Conservation (phyloP, 73 alveolate genomes). For the Paramecium sonneborni region DNA sequence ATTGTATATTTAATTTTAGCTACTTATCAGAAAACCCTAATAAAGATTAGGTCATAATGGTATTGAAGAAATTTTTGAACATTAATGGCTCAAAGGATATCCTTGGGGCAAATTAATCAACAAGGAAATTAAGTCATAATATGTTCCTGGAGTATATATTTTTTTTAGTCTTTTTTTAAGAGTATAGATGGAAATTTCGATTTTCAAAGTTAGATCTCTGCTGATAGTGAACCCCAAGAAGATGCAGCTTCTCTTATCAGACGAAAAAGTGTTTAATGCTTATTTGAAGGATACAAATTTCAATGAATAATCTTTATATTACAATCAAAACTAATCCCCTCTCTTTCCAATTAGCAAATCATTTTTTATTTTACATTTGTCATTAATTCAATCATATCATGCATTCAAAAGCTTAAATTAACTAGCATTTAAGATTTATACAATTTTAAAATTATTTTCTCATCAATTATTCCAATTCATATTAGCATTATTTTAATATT, state of each 20-base stretch:
- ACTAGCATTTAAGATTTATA: no score
- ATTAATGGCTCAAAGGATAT: conserved; percentile 85
- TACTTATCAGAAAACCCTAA: conserved; percentile 76
- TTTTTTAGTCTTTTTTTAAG: neutral
- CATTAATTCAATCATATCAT: no score
- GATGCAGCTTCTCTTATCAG: neutral
- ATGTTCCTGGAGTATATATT: conserved; percentile 36
- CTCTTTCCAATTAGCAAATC: neutral
- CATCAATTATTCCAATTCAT: no score
- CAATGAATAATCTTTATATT: conserved; percentile 14
- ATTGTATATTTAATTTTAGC: neutral
- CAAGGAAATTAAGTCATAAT: conserved; percentile 1
- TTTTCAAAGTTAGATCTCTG: conserved; percentile 20
- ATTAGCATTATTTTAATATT: no score
- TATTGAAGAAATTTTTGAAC: conserved; percentile 78
- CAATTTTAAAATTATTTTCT: no score
- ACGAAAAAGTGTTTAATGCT: conserved; percentile 47
- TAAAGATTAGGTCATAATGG: conserved; percentile 89
- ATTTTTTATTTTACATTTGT: no score
- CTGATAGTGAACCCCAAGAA: conserved; percentile 48
- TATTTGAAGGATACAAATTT: conserved; percentile 48
- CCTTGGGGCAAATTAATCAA: conserved; percentile 80
- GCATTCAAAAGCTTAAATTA: no score
- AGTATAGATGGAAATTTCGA: conserved; percentile 50
- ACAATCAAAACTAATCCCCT: neutral